Percentiles rank a stretch among this genome's conserved stretches.
phyloP scores from a whole-genome alignment of 129 eudicot genomes.

The Mikania micrantha region DNA sequence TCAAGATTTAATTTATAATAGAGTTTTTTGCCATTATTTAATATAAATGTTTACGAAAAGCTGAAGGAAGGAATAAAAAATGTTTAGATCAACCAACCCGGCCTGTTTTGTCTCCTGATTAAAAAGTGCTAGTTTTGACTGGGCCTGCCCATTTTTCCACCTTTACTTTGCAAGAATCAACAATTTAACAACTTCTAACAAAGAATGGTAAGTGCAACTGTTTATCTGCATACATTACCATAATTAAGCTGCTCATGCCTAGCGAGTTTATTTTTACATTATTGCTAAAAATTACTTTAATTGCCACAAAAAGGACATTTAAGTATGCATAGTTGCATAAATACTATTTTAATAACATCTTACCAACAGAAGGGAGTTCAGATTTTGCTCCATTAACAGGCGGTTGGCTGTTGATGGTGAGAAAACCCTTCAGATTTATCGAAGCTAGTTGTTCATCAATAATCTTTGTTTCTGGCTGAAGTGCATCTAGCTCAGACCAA shows the following conservation, averaged over 20 bases:
- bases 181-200: neutral
- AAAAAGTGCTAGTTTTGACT: too few relatives aligned
- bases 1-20: too few relatives aligned
- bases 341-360: conserved; percentile 19
- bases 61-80: neutral
- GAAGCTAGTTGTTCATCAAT: conserved; percentile 60
- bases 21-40: too few relatives aligned
- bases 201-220: neutral
- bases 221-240: conserved; percentile 8
- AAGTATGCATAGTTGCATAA: neutral
- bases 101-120: neutral
- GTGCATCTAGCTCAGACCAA: conserved; percentile 93
- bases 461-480: conserved; percentile 94
- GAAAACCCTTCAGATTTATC: conserved; percentile 75
- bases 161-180: neutral
- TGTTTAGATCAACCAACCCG: neutral
- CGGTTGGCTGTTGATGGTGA: conserved; percentile 94
- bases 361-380: conserved; percentile 81
- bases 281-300: neutral
- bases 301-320: neutral
- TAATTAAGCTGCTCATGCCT: too few relatives aligned
- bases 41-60: neutral
- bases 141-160: neutral
- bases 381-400: conserved; percentile 83
- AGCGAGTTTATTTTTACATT: neutral